Conservation (phyloP, 208 protist species). For the Trypanosoma congolense region DNA sequence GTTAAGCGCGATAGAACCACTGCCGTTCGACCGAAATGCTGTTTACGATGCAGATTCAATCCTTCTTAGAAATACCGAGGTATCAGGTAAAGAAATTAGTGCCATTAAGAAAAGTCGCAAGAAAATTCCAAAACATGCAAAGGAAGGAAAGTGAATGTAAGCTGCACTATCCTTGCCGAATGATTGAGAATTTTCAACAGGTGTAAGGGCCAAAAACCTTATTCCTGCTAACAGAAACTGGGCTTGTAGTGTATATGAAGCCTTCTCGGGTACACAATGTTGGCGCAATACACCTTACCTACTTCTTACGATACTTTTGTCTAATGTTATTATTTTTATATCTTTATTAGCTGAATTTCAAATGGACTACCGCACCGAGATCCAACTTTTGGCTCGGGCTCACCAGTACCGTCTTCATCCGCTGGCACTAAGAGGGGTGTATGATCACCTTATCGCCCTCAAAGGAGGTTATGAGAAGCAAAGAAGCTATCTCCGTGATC, state of each 20-base stretch:
- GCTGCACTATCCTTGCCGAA: not conserved
- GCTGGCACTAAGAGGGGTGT: constrained; percentile 57
- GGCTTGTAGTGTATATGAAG: no score
- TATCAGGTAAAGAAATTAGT: constrained; percentile 20
- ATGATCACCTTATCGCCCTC: constrained; percentile 44
- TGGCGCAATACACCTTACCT: no score
- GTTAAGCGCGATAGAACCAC: constrained; percentile 22
- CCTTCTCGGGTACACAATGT: no score
- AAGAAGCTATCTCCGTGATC: constrained; percentile 48
- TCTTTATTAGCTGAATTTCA: constrained; percentile 32
- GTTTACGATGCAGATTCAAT: constrained; percentile 44
- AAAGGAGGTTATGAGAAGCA: constrained; percentile 33
- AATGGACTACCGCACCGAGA: constrained; percentile 41
- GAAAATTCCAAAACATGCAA: constrained; percentile 4
- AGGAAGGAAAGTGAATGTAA: constrained; percentile 10
- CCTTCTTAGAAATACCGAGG: constrained; percentile 39
- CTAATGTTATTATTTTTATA: constrained; percentile 6
- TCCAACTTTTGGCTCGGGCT: constrained; percentile 58
- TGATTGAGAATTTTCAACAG: no score
- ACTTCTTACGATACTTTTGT: not conserved
- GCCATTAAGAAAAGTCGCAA: constrained; percentile 17
- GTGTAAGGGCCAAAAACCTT: no score
- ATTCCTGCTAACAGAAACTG: no score
- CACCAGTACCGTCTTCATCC: constrained; percentile 79
- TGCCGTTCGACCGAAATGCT: constrained; percentile 27